Evolutionary conservation across 192 early-diverging fungal species (phyloP).

Genomic region (Backusella australiensis): DNA sequence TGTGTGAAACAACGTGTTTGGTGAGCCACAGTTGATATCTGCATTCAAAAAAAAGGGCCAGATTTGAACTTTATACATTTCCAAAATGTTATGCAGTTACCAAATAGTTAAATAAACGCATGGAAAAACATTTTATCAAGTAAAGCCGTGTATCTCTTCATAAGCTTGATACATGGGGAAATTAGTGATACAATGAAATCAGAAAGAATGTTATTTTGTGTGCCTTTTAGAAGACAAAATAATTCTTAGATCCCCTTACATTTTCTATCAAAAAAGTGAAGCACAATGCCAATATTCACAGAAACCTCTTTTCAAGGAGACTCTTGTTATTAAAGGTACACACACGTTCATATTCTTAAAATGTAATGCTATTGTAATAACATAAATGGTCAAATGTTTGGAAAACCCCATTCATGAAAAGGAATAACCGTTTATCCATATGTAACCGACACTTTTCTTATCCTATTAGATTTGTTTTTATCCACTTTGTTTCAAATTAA

Average conservation of each 20-base stretch:
- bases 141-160: background rate
- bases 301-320: background rate
- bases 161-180: background rate
- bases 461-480: background rate
- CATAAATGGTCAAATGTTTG: background rate
- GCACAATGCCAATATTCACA: background rate
- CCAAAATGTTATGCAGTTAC: background rate
- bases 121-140: background rate
- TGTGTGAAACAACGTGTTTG: conserved; percentile 6
- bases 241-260: conserved; percentile 1
- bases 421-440: background rate
- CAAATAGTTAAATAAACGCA: conserved; percentile 3
- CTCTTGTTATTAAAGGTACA: background rate
- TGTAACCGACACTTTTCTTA: background rate
- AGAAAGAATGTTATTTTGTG: background rate
- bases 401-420: background rate
- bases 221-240: background rate
- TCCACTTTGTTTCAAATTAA: background rate
- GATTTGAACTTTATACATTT: background rate
- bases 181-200: background rate
- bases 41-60: background rate
- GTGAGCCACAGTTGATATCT: conserved; percentile 2
- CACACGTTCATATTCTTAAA: background rate
- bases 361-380: background rate
- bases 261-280: background rate